These are phyloP conservation scores for Tulasnella sp. DNA, from an alignment of 768 basidiomycete species.

Conservation along the genomic window DNA sequence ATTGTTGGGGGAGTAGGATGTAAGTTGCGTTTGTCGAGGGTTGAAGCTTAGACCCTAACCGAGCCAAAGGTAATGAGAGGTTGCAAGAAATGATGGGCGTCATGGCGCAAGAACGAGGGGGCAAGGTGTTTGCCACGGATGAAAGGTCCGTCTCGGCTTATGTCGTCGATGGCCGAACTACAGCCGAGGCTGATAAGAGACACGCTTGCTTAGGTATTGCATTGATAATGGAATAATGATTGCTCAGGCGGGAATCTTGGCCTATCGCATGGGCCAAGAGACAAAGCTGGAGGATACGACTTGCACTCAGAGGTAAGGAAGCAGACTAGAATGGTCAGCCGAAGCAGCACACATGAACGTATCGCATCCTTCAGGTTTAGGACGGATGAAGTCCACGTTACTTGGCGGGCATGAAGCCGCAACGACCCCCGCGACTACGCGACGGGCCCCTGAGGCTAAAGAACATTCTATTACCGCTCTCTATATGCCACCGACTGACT, in stretches of 20 bases:
- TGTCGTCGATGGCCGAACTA: neutral
- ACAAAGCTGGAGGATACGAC: conserved; percentile 73
- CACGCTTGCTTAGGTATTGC: conserved; percentile 67
- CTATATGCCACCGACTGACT: neutral
- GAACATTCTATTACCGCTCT: neutral
- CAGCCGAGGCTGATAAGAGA: neutral
- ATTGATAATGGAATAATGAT: conserved; percentile 99
- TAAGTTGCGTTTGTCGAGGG: conserved; percentile 38
- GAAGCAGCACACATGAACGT: neutral
- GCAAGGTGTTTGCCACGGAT: conserved; percentile 89
- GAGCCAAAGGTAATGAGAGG: conserved; percentile 67
- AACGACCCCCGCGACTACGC: neutral
- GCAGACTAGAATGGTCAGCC: neutral
- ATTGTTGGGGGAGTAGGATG: conserved; percentile 99
- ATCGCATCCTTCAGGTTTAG: conserved; percentile 55
- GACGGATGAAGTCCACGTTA: conserved; percentile 87
- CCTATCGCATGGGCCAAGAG: conserved; percentile 79
- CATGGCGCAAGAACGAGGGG: conserved; percentile 87
- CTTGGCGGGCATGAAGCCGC: conserved; percentile 59
- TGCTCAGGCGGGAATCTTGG: conserved; percentile 90
- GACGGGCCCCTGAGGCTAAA: neutral
- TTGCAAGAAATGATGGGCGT: conserved; percentile 98
- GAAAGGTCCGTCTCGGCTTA: conserved; percentile 54
- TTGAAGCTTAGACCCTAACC: neutral
- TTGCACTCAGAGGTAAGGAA: conserved; percentile 77